phyloP scores from a whole-genome alignment of 2,329 filamentous ascomycete genomes.

The Hymenoscyphus salicellus region DNA sequence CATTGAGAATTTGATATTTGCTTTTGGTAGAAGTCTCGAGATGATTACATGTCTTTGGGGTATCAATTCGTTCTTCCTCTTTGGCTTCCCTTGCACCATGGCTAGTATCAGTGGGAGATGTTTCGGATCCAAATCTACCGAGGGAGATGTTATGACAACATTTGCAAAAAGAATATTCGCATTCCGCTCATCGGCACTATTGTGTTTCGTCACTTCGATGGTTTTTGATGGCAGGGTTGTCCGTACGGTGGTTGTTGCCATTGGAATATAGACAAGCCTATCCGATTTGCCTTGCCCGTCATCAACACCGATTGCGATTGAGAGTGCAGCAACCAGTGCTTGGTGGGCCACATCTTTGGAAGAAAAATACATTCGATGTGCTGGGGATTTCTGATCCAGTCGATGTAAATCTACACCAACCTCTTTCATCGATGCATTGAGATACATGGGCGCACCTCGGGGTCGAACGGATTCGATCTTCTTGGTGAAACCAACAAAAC shows the following conservation, averaged over 20 bases:
- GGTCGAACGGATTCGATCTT: constrained; percentile 67
- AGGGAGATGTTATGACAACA: constrained; percentile 91
- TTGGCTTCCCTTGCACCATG: constrained; percentile 60
- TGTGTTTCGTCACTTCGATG: constrained; percentile 71
- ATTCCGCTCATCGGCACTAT: constrained; percentile 77
- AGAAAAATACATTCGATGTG: constrained; percentile 98
- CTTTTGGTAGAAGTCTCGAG: constrained; percentile 88
- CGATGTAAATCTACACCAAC: constrained; percentile 89
- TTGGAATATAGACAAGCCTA: constrained; percentile 86
- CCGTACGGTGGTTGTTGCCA: constrained; percentile 93
- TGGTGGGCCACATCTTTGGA: constrained; percentile 91
- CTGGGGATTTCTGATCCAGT: constrained; percentile 86
- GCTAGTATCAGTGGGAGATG: constrained; percentile 84
- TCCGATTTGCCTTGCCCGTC: constrained; percentile 85
- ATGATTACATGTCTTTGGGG: constrained; percentile 66
- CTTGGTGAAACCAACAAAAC: constrained; percentile 84
- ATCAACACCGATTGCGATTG: constrained; percentile 86
- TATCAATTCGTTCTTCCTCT: constrained; percentile 42
- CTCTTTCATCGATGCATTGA: constrained; percentile 94
- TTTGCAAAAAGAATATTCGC: constrained; percentile 96
- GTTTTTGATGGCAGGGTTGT: constrained; percentile 95
- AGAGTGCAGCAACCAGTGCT: constrained; percentile 85
- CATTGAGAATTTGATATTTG: constrained; percentile 91
- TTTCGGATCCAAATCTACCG: constrained; percentile 85
- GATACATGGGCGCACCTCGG: constrained; percentile 66